Base-by-base conservation (phyloP, 768 basidiomycete genomes). In the Rhizopogon sp. region DNA sequence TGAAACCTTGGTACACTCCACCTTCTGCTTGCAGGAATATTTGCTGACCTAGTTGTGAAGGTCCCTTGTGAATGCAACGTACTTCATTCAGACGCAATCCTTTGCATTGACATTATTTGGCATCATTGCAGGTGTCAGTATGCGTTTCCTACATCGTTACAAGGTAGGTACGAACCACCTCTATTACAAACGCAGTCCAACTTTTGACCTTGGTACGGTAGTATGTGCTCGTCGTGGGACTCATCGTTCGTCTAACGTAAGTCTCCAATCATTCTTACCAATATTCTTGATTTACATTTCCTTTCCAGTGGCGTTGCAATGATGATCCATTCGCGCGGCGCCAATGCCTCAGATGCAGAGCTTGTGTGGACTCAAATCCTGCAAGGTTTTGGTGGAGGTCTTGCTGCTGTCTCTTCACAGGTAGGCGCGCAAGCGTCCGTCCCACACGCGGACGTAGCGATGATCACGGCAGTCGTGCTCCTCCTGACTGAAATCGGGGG, bases 301-400 rank as follows among this genome's bases (percentile, higher is more conserved):
- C 35, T 35, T 6, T n/a, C 44, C 59, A 79, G 77, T 22, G 88
- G 86, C 9, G 82, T 83, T 16, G 79, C 78, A 8, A 68, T 87
- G 25, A 89, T 88, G 87, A 79, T 90, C 57, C 79, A 80, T 61
- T 84, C 87, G 5, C 79, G 84, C 16, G 86, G 86, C 13, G 80
- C 84, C 2, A 71, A 80, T 37, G 80, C 74, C 0, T 79, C 75
- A 33, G 74, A 77, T 35, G 75, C 74, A 1, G 80, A 81, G 58
- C 74, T 89, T 29, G 82, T 89, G 4, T 74, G 79, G 69, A 81
- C 79, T 20, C 88, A 91, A 60, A 67, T 89, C 49, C 73, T 91
- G 14, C 88, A 89, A 69, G 88, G 88, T 45, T 70, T 84, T 8
- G 88, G 88, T 16, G 88, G 88, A 13, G 88, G 87, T 14, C 76